Evolutionary conservation across 352 stramenopile genomes (phyloP).

Genomic region (Globisporangium perplexum): DNA sequence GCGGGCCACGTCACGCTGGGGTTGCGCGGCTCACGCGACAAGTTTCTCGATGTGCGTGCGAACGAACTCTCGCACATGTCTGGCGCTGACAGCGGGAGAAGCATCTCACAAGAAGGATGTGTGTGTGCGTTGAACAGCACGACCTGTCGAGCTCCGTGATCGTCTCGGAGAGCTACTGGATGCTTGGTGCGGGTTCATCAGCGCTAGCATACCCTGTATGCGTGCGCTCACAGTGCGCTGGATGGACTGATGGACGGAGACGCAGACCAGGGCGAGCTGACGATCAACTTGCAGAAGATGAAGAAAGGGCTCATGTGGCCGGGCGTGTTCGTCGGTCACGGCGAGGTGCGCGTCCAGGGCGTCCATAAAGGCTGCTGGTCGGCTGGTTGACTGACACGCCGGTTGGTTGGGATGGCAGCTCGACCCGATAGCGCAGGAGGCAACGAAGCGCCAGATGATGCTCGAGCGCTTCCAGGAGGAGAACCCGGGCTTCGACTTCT

Average conservation of each 20-base stretch:
- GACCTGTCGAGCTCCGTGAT: slow-evolving; percentile 90
- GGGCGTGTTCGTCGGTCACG: slow-evolving; percentile 83
- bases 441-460: slow-evolving; percentile 96
- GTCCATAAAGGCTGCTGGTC: no score
- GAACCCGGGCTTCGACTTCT: slow-evolving; percentile 99
- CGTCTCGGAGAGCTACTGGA: slow-evolving; percentile 95
- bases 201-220: background rate
- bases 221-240: no score
- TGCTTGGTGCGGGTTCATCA: slow-evolving; percentile 65
- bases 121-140: slow-evolving; percentile 46
- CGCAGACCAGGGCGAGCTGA: slow-evolving; percentile 82
- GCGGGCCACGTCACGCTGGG: slow-evolving; percentile 88
- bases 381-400: background rate
- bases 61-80: background rate
- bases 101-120: background rate
- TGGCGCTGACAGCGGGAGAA: background rate
- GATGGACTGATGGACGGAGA: background rate
- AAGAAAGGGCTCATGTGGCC: slow-evolving; percentile 95
- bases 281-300: slow-evolving; percentile 94
- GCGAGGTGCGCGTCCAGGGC: slow-evolving; percentile 33
- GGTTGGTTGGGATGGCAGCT: slow-evolving; percentile 27
- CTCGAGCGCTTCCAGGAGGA: slow-evolving; percentile 98
- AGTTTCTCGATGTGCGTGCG: slow-evolving; percentile 89
- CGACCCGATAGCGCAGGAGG: slow-evolving; percentile 89
- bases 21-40: slow-evolving; percentile 80